Base-by-base conservation (phyloP, 2,329 filamentous ascomycete species). In the Colletotrichum gloeosporioides region DNA sequence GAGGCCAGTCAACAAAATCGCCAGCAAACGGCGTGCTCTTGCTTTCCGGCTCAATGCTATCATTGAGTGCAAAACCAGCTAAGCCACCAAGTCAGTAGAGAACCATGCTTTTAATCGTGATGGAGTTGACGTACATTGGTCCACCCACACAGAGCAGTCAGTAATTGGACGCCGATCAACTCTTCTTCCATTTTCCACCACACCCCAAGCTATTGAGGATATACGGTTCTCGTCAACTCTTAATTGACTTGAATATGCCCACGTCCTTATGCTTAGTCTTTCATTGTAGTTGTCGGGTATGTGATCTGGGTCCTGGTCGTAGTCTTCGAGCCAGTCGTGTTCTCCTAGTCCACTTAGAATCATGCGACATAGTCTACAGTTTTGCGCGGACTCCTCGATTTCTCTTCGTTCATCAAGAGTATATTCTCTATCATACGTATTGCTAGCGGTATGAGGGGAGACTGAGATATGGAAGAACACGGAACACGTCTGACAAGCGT, bases 191-290 rank as follows among this genome's bases (percentile, higher is more conserved):
- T 32, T 32, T 32, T 12, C 9, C 31, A 32, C 0, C 4, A 32
- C 9, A 9, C 2, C 1, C 31, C 9, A 32, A 32, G 4, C 2
- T 5, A 32, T 4, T 12, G 31, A 32, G 1, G 31, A 15, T 7
- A 36, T 15, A 15, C 34, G 34, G 1, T 4, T 15, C 13, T 36
- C 13, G 8, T 39, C 16, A 18, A 2, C 36, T 49, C 12, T 7
- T 3, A 49, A 5, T n/a, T 10, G 18, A 49, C 9, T n/a, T 2
- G 4, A 12, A 10, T 12, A 0, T 1, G 9, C 0, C 16, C 39
- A 49, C 6, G 39, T 49, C 39, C 2, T 10, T 49, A n/a, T n/a
- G 18, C 9, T 49, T n/a, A n/a, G 16, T 44, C 4, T 4, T 44
- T 6, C 39, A 18, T 10, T 0, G 18, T 6, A 6, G 39, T 6